Conservation (phyloP, 345 rosid genomes). For the Hypericum androsaemum region DNA sequence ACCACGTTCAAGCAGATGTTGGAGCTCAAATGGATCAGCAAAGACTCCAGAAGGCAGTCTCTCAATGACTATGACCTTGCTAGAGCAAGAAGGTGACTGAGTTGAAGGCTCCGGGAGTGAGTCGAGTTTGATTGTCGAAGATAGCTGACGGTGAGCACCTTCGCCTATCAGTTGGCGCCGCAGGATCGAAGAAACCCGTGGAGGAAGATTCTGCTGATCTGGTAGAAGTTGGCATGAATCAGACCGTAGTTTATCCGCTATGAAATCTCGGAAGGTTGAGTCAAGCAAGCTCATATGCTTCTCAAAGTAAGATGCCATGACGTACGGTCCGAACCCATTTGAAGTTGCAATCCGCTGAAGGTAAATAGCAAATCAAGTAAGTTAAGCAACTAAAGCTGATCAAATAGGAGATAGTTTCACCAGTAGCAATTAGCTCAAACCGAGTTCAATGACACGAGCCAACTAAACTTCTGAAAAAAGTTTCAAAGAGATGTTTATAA, state of each 20-base stretch:
- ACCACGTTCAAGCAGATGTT: constrained; percentile 42
- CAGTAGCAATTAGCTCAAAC: no score
- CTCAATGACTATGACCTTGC: constrained; percentile 47
- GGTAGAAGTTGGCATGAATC: constrained; percentile 23
- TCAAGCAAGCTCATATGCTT: constrained; percentile 32
- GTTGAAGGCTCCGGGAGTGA: constrained; percentile 14
- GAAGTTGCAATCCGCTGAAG: no score
- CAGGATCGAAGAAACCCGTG: constrained; percentile 27
- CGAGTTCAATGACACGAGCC: no score
- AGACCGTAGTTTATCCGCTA: constrained; percentile 18
- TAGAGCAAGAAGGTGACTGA: constrained; percentile 16
- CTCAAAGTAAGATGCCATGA: constrained; percentile 50
- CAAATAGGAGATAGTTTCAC: no score
- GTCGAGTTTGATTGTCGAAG: constrained; percentile 40
- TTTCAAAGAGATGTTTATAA: no score
- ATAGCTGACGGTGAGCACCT: constrained; percentile 78
- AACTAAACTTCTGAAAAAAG: no score
- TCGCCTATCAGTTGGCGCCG: constrained; percentile 51
- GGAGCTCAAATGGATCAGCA: constrained; percentile 89
- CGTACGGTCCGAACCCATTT: constrained; percentile 10
- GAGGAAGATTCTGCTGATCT: constrained; percentile 11
- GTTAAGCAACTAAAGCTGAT: no score
- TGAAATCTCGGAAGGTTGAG: constrained; percentile 36
- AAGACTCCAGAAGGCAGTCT: constrained; percentile 76
- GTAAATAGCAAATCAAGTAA: no score